Evolutionary conservation across 176 grass and related monocot species (phyloP).

Genomic region (Phoenix roebelenii): DNA sequence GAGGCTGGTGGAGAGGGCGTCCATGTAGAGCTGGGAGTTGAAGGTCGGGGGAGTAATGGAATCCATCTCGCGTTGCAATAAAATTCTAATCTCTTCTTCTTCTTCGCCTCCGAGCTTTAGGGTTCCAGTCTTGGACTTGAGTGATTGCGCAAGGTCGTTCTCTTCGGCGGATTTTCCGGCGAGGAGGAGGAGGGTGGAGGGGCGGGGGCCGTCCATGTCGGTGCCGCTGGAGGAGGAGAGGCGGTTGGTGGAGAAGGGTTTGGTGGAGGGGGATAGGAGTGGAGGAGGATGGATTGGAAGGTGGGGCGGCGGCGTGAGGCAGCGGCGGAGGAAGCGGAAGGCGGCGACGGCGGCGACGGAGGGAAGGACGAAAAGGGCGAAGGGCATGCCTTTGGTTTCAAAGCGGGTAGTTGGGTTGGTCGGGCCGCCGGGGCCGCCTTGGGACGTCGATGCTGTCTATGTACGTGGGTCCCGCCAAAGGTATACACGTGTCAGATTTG

Average conservation of each 20-base stretch:
- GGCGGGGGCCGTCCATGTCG: neutral
- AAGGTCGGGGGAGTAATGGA: slow-evolving; percentile 20
- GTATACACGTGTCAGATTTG: too few species aligned
- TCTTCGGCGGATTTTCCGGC: slow-evolving; percentile 53
- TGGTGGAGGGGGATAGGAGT: neutral
- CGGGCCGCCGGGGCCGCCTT: too few species aligned
- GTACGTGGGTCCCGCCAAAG: too few species aligned
- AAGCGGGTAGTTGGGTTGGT: too few species aligned
- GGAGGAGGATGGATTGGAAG: neutral
- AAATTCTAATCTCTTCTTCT: slow-evolving; percentile 21
- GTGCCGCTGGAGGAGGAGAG: neutral
- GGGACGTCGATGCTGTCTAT: too few species aligned
- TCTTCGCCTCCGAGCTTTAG: slow-evolving; percentile 3
- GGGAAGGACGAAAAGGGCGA: slow-evolving; percentile 22
- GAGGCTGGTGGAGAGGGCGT: slow-evolving; percentile 32
- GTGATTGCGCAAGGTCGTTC: slow-evolving; percentile 29
- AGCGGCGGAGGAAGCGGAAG: slow-evolving; percentile 25
- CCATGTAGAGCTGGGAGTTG: slow-evolving; percentile 44
- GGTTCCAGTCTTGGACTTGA: slow-evolving; percentile 9
- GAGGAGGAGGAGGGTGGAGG: slow-evolving; percentile 31
- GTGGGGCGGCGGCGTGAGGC: neutral
- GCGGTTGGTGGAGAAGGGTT: neutral
- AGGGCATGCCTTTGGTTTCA: slow-evolving; percentile 6
- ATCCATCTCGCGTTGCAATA: slow-evolving; percentile 23
- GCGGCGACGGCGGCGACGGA: slow-evolving; percentile 15